phyloP scores from a whole-genome alignment of 2,329 filamentous ascomycete genomes.

The Furcasterigmium furcatum region DNA sequence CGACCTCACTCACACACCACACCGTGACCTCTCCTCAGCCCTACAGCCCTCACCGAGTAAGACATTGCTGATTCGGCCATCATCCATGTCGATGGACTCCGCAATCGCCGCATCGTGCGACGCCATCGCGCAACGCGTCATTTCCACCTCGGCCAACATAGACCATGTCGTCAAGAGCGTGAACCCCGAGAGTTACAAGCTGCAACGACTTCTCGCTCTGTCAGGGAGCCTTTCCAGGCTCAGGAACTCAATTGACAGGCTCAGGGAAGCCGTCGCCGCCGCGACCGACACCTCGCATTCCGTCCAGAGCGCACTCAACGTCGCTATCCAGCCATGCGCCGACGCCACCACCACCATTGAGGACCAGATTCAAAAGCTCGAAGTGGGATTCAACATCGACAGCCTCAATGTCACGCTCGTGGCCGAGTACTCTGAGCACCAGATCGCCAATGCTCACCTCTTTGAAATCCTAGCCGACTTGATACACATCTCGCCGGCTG shows the following conservation, averaged over 20 bases:
- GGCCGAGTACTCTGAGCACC: conserved; percentile 15
- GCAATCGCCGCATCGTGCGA: conserved; percentile 23
- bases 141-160: conserved; percentile 24
- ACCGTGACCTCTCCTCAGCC: too few relatives aligned
- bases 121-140: conserved; percentile 23
- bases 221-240: conserved; percentile 20
- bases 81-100: too few relatives aligned
- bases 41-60: too few relatives aligned
- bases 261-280: conserved; percentile 19
- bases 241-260: conserved; percentile 15
- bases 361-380: conserved; percentile 29
- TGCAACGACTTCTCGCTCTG: conserved; percentile 17
- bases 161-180: conserved; percentile 18
- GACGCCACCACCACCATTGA: conserved; percentile 20
- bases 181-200: conserved; percentile 6
- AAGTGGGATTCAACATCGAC: conserved; percentile 15
- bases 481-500: conserved; percentile 7
- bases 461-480: conserved; percentile 11
- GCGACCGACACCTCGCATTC: conserved; percentile 21
- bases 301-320: conserved; percentile 22
- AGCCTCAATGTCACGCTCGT: conserved; percentile 21
- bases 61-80: too few relatives aligned
- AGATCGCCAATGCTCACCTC: conserved; percentile 18
- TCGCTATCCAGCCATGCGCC: conserved; percentile 24
- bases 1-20: too few relatives aligned